phyloP scores from a whole-genome alignment of 768 basidiomycete genomes.

The Suillus ampliporus region DNA sequence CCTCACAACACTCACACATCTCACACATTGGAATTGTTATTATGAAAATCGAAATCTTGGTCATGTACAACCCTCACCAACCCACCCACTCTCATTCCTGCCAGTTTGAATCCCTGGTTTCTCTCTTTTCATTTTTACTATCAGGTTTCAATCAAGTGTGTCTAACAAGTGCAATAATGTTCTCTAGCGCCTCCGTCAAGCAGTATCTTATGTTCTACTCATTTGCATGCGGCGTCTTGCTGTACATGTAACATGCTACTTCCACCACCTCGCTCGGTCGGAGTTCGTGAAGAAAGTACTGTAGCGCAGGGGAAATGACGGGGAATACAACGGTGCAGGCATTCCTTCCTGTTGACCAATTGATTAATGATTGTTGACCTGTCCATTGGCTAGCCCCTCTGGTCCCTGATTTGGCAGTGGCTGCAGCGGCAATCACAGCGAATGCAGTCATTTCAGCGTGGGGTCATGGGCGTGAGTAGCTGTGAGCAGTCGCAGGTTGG shows the following conservation, averaged over 20 bases:
- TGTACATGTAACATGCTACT: slow-evolving; percentile 28
- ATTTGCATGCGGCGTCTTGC: slow-evolving; percentile 21
- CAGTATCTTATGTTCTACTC: slow-evolving; percentile 37
- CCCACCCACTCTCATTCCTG: slow-evolving; percentile 34
- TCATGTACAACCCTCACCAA: slow-evolving; percentile 43
- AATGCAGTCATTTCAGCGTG: slow-evolving; percentile 11
- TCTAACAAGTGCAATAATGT: slow-evolving; percentile 37
- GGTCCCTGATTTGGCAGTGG: slow-evolving; percentile 9
- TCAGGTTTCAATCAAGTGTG: slow-evolving; percentile 22
- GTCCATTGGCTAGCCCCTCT: background rate
- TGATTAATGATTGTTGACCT: slow-evolving; percentile 10
- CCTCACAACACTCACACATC: slow-evolving; percentile 21
- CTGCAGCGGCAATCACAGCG: slow-evolving; percentile 1
- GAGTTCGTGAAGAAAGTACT: slow-evolving; percentile 17
- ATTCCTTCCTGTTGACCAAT: background rate
- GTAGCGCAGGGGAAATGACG: slow-evolving; percentile 4
- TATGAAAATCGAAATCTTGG: slow-evolving; percentile 42
- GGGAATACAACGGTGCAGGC: slow-evolving; percentile 6
- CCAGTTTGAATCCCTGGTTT: slow-evolving; percentile 32
- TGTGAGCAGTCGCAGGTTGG: slow-evolving; percentile 2
- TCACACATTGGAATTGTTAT: slow-evolving; percentile 36
- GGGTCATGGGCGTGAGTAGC: slow-evolving; percentile 5
- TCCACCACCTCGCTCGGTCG: slow-evolving; percentile 17
- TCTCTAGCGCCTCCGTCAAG: slow-evolving; percentile 29
- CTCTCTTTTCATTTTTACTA: slow-evolving; percentile 21